Base-by-base conservation (phyloP, 768 basidiomycete species). In the Termitomyces sp. region DNA sequence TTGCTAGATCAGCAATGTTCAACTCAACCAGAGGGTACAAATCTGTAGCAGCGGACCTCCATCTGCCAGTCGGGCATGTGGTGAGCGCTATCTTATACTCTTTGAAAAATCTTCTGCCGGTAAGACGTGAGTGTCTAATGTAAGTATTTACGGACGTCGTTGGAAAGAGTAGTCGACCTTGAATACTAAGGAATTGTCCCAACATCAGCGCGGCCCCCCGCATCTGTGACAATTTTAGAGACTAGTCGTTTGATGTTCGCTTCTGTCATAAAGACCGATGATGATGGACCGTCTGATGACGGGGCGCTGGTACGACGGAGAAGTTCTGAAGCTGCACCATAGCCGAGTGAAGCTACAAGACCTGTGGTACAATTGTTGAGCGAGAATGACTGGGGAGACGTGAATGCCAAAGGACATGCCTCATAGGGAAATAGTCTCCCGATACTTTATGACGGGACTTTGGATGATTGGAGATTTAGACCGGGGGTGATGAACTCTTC, bases 11-110 rank as follows among this genome's bases (percentile, higher is more conserved):
- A 29, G 4, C 58, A 43, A 44, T 42, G 48, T 27, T 42, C 18
- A 60, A 42, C 51, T 56, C 46, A 26, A 3, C 37, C n/a, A 14
- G 47, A 29, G 6, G 29, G 29, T 29, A 29, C 29, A 29, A 29
- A 29, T n/a, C 10, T 32, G 55, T 24, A 20, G 41, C 3, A n/a
- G 67, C 72, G 22, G 16, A 92, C 95, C 83, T 95, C 90, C 86
- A 98, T 90, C 68, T 99, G 96, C 90, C 90, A 95, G 63, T 96
- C 89, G 0, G 96, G 96, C 96, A 99, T 99, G 69, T 98, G 98
- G 70, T 99, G 93, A 1, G 96, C 96, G 63, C 88, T 86, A 62
- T 96, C 92, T 68, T 98, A 96, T 0, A 99, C 95, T 29, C 88
- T 78, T 51, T 93, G 83, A 64, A 99, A 86, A 31, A 99, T 88